These are phyloP conservation scores for Diaporthe sp. DNA, from an alignment of 2,329 filamentous ascomycete genomes.

Conservation along the genomic window DNA sequence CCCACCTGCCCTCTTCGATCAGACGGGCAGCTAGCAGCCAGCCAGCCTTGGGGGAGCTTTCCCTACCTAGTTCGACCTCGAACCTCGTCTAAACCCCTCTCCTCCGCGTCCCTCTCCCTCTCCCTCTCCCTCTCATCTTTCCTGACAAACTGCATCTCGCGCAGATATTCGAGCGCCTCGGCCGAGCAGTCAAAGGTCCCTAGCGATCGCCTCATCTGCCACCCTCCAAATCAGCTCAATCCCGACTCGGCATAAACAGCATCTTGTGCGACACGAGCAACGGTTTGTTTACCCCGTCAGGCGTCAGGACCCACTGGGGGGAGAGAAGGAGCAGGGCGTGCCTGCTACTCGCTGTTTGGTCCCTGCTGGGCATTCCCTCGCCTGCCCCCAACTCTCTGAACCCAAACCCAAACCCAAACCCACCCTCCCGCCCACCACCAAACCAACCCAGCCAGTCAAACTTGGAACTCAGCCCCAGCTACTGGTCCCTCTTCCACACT, in stretches of 20 bases:
- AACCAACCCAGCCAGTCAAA: neutral
- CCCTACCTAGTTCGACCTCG: neutral
- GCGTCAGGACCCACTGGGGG: slow-evolving; percentile 1
- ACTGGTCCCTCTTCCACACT: slow-evolving; percentile 17
- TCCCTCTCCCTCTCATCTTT: neutral
- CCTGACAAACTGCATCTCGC: neutral
- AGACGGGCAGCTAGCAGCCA: neutral
- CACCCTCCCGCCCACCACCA: neutral
- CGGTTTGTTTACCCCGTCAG: slow-evolving; percentile 29
- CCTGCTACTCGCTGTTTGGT: neutral
- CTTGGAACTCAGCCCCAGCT: slow-evolving; percentile 23
- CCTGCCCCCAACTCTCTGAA: slow-evolving; percentile 1
- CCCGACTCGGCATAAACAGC: neutral
- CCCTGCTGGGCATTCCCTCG: neutral
- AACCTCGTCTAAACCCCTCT: neutral
- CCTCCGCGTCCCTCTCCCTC: neutral
- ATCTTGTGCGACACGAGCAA: slow-evolving; percentile 11
- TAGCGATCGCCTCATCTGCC: neutral
- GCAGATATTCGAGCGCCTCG: neutral
- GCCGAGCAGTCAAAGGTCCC: neutral
- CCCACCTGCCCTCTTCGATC: neutral
- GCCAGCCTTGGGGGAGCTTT: neutral
- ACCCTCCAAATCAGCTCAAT: neutral
- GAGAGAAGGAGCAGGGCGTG: slow-evolving; percentile 19
- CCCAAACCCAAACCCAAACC: neutral